Base-by-base conservation (phyloP, 805 yeast species). In the Myxozyma sirexii region DNA sequence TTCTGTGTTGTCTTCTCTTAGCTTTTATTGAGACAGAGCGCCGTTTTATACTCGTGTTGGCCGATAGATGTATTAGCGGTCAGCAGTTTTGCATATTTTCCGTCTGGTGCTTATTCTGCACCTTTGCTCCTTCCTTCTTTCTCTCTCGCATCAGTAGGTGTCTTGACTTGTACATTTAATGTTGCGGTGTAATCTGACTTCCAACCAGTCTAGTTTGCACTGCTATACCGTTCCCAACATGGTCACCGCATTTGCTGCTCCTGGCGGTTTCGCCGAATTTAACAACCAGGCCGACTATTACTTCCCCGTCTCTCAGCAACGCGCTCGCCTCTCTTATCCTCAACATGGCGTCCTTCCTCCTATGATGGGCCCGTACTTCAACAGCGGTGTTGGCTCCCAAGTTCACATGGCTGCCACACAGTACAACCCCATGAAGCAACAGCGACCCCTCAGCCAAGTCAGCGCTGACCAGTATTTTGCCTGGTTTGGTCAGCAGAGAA, bases 261-360 rank as follows among this genome's bases (percentile, higher is more conserved):
- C 49, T 19, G 13, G 44, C 19, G 50, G 50, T 24, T 59, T 54
- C 43, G 13, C 48, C 35, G 63, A 48, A n/a, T 56, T 53, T 8
- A 46, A 19, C 38, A 59, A 55, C 13, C 59, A 59, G 3, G 43
- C 52, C 33, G 63, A 59, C 54, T 59, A 59, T 45, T 27, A 44
- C 42, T 21, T 48, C 13, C 59, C 56, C 19, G 21, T 26, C 10
- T 12, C 47, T 6, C 53, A 24, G 29, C 39, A 41, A 27, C 49
- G 35, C 10, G 37, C 46, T 6, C 54, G 43, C 33, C 44, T 56
- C 2, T 46, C 61, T 15, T 48, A 47, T 29, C 19, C 47, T 10
- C 61, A 56, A 4, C 23, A 24, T 35, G 46, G 43, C 13, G 31
- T 47, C 6, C 56, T 45, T 6, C 46, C 46, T 19, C 45, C 17